Evolutionary conservation across 352 stramenopile species (phyloP), one percentile per base, ranked within the genome.

Genomic region (Phytophthora citricola): DNA sequence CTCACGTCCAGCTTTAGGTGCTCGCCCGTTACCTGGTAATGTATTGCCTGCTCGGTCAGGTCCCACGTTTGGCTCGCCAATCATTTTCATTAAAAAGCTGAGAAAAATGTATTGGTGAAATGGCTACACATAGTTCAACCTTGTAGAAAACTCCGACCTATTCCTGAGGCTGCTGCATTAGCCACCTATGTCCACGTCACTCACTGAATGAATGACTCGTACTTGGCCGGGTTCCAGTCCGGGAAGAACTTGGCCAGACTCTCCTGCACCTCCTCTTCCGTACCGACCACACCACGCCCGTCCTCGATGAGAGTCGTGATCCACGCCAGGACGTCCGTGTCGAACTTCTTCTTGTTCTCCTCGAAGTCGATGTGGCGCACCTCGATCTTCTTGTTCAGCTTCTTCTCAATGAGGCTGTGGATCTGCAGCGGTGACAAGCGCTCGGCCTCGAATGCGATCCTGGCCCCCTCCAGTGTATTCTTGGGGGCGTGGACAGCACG

Each of bases 331-430:
- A 43, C 20, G 43, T 76, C 58, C 31, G 58, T 61, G 4, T 58
- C 31, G 58, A 55, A 72, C 14, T 55, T 66, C 17, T 58, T 58
- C 53, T 76, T 71, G 57, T 48, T 69, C 27, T 66, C 53, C 15
- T 71, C 63, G 43, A 59, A 69, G 40, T 59, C 44, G 3, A 64
- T 12, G 24, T 47, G 27, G 0, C 40, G 52, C 32, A 73, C 7
- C 34, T 72, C 48, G n/a, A 73, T 58, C 57, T 65, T 72, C 52
- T 63, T 76, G 44, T 32, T 43, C 26, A 71, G 22, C 62, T 71
- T 75, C 56, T 71, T 67, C 52, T 71, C 61, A 1, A 44, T 39
- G n/a, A 68, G 39, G 11, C 15, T 56, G 8, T 34, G 31, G 20
- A 71, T 64, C 50, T 75, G 54, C 17, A 60, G 49, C 5, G 56